Percentiles rank a stretch among this genome's conserved stretches.
These are phyloP conservation scores for Fraxinus sp. DNA, from an alignment of 305 asterid species.

Conservation along the genomic window DNA sequence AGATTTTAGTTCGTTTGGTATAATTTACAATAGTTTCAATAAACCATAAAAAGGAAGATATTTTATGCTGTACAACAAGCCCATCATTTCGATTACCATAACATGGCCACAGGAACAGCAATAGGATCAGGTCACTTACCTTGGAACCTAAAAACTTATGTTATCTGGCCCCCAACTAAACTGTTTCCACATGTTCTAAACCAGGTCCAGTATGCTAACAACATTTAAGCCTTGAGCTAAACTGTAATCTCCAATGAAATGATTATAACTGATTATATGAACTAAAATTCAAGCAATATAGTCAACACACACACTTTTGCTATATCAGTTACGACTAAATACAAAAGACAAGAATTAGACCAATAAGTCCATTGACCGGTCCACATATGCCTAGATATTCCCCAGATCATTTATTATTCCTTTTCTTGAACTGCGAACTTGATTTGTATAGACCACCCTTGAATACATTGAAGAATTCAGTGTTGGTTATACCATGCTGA, in stretches of 20 bases:
- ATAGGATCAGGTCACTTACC: not conserved
- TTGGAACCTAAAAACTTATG: not conserved
- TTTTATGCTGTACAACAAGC: not conserved
- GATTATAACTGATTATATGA: not conserved
- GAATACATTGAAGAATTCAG: not conserved
- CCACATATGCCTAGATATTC: not conserved
- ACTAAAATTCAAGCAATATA: not conserved
- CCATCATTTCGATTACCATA: not conserved
- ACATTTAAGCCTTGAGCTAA: not conserved
- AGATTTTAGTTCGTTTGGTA: too few relatives aligned
- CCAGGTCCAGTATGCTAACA: not conserved
- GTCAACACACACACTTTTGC: not conserved
- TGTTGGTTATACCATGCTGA: not conserved
- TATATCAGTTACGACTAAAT: not conserved
- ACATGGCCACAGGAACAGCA: not conserved
- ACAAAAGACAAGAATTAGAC: not conserved
- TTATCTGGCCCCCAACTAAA: not conserved
- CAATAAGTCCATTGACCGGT: not conserved
- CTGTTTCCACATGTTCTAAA: not conserved
- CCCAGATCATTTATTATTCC: not conserved
- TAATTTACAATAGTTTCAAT: not conserved
- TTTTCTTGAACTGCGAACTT: not conserved
- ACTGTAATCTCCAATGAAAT: slow-evolving; percentile 1
- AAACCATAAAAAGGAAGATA: not conserved
- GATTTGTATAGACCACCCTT: not conserved